Conservation (phyloP, 768 basidiomycete genomes). For the Mycena vitilis region DNA sequence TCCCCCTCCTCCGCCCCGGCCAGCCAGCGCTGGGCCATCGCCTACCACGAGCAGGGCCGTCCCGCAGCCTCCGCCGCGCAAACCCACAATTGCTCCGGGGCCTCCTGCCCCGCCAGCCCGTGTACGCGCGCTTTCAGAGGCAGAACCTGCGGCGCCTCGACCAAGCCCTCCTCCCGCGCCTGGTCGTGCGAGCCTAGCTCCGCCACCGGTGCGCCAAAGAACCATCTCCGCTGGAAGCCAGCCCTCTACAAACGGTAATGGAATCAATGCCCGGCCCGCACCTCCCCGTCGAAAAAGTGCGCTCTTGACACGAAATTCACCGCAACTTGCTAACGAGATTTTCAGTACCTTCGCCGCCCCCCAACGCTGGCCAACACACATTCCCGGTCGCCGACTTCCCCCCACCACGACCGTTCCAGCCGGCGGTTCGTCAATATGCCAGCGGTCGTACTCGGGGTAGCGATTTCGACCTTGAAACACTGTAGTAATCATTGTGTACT, state of each 20-base stretch:
- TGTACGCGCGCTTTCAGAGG: slow-evolving; percentile 58
- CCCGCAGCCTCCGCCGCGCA: slow-evolving; percentile 55
- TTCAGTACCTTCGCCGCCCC: slow-evolving; percentile 64
- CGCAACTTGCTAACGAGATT: slow-evolving; percentile 7
- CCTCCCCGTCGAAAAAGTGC: slow-evolving; percentile 64
- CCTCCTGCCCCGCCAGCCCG: slow-evolving; percentile 50
- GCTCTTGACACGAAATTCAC: slow-evolving; percentile 36
- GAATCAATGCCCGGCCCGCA: slow-evolving; percentile 38
- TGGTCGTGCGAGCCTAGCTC: slow-evolving; percentile 43
- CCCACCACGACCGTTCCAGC: slow-evolving; percentile 73
- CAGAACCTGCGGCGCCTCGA: slow-evolving; percentile 48
- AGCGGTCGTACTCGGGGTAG: slow-evolving; percentile 79
- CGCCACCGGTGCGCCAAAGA: slow-evolving; percentile 37
- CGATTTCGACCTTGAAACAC: slow-evolving; percentile 66
- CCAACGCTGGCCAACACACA: slow-evolving; percentile 73
- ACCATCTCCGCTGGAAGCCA: slow-evolving; percentile 40
- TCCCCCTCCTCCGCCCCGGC: slow-evolving; percentile 60
- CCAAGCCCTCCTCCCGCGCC: slow-evolving; percentile 46
- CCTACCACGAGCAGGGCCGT: slow-evolving; percentile 48
- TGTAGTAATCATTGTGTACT: slow-evolving; percentile 41
- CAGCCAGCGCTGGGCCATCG: slow-evolving; percentile 48
- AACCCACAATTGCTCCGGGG: slow-evolving; percentile 32
- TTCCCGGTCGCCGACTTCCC: slow-evolving; percentile 87
- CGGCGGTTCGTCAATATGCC: slow-evolving; percentile 64
- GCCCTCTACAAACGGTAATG: slow-evolving; percentile 27